Base-by-base conservation (phyloP, 805 yeast genomes). In the Kurtzmaniella fragi region DNA sequence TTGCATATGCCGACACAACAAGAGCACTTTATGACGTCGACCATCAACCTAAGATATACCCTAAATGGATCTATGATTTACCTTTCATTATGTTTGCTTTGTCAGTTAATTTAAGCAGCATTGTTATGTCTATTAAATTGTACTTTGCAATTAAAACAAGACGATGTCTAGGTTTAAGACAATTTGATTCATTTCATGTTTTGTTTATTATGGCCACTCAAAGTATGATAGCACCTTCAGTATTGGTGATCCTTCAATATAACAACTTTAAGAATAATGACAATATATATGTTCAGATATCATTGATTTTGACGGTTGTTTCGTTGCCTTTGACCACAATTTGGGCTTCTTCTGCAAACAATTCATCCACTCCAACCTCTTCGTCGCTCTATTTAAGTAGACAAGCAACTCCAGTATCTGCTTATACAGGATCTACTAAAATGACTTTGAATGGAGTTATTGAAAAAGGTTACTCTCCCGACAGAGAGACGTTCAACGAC, bases 321-420 rank as follows among this genome's bases (percentile, higher is more conserved):
- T 84, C 90, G 3, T 65, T 89, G 39, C 96, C 96, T 1, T 59
- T 90, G 35, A 79, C 95, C 0, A 78, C 95, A 0, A 74, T 89
- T 75, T 89, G 97, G 97, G 95, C 96, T 0, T 67, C 82, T 3
- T 67, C 88, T 2, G 70, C 82, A 1, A 80, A 81, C 49, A 76
- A 75, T 40, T 53, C 70, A 2, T 44, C 53, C 2, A 30, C 28
- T 2, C 57, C 58, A 5, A 46, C 45, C 15, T 54, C 60, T 10
- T 45, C 50, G 1, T 31, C 51, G 9, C 26, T 44, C 4, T 15
- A 42, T 6, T 26, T 50, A 12, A 33, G 32, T 10, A 39, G 36
- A 17, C 25, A 20, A 20, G 5, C 25, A 20, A 20, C 25, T 20
- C 5, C 25, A 20, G 8, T 5, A 5, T 20, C 25, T 20, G 8